Base-by-base conservation (phyloP, 1,284 basidiomycete genomes). In the Tetrapyrgos nigripes region DNA sequence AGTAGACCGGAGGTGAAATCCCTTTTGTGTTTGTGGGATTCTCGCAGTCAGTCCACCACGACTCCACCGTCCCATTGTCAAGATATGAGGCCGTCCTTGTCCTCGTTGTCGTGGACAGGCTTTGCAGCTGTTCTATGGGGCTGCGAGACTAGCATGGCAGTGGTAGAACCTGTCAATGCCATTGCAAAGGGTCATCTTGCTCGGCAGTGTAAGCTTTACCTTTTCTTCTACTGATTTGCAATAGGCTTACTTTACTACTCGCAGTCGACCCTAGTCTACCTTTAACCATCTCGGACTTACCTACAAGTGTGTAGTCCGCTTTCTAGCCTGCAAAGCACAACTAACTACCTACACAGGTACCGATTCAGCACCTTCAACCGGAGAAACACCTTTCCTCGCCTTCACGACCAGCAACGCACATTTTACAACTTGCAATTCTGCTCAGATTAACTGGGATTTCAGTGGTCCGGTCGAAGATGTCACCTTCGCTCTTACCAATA, bases 401-500 rank as follows among this genome's bases (percentile, higher is more conserved):
- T 40, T 40, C 17, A 9, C 37, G 6, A 40, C 37, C 37, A 40
- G 8, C 17, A n/a, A n/a, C 37, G 19, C 37, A 11, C 6, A 8
- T 6, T 40, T 40, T n/a, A 40, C 37, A 8, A 40, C 37, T n/a
- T 40, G 37, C 17, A 17, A 8, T 40, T 40, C 37, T 8, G 37
- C 17, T 4, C 14, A 40, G 10, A 29, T 58, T n/a, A 24, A 9
- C 6, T 53, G 56, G 50, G 14, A n/a, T 10, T 58, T 44, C 35
- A 43, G 8, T n/a, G 56, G 45, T 28, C 56, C 45, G 28, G n/a
- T 31, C 0, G 46, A 58, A 35, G 31, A n/a, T 4, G 14, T 58
- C 6, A 58, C 56, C 4, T 35, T 58, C 4, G 47, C 50, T 21
- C 43, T 58, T n/a, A 58, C 56, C 26, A 58, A 58, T 26, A 47